Conservation (phyloP, 352 stramenopile genomes). For the Phytophthora ramorum region DNA sequence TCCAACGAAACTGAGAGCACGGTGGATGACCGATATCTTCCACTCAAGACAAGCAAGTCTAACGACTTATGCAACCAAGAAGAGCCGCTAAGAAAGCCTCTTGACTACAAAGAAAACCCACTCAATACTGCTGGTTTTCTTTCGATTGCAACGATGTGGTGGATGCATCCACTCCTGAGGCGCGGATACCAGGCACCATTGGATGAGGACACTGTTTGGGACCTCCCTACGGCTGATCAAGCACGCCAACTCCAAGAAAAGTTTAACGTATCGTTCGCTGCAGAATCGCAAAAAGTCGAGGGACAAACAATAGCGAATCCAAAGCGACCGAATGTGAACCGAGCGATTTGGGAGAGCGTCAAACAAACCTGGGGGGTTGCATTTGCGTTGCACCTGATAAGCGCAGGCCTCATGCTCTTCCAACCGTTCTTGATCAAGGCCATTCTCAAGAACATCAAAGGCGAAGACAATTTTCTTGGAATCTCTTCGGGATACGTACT, state of each 20-base stretch:
- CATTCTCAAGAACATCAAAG: conserved; percentile 49
- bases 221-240: conserved; percentile 37
- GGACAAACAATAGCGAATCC: not conserved
- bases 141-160: conserved; percentile 50
- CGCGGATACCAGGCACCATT: conserved; percentile 37
- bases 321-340: conserved; percentile 32
- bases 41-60: not conserved
- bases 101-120: conserved; percentile 17
- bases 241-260: conserved; percentile 33
- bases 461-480: conserved; percentile 40
- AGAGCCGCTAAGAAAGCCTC: not conserved
- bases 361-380: conserved; percentile 35
- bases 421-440: conserved; percentile 69
- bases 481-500: conserved; percentile 56
- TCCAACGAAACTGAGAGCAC: not conserved
- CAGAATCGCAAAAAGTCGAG: conserved; percentile 3
- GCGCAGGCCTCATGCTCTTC: conserved; percentile 42
- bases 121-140: conserved; percentile 44
- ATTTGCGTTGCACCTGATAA: conserved; percentile 39
- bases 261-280: conserved; percentile 41
- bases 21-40: not conserved
- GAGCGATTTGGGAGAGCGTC: conserved; percentile 47
- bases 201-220: conserved; percentile 40
- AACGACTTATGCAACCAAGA: not conserved
- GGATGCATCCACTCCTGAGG: conserved; percentile 49